Conservation (phyloP, 257 asterid genomes). For the Henckelia pumila region DNA sequence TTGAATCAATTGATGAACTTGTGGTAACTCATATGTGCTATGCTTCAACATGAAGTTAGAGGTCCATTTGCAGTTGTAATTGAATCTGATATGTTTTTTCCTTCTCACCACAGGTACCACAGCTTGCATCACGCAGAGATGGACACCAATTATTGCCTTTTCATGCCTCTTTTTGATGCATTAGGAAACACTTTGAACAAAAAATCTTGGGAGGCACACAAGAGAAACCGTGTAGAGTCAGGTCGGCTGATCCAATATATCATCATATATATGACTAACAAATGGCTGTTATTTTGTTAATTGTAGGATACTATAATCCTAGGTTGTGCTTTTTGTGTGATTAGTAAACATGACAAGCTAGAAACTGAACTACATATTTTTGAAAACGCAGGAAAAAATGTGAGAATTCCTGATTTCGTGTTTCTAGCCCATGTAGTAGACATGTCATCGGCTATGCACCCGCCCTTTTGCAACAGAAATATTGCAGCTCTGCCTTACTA, state of each 20-base stretch:
- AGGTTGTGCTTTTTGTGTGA: not conserved
- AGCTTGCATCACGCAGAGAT: conserved; percentile 62
- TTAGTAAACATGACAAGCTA: not conserved
- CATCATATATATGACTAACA: not conserved
- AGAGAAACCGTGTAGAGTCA: conserved; percentile 43
- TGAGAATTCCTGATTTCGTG: conserved; percentile 77
- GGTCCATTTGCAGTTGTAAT: not conserved
- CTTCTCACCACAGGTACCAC: conserved; percentile 58
- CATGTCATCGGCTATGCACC: conserved; percentile 75
- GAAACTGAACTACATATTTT: not conserved
- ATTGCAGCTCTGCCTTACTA: conserved; percentile 53
- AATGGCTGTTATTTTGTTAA: not conserved
- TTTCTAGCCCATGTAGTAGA: conserved; percentile 91
- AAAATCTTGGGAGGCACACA: conserved; percentile 74
- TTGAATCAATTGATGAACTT: not conserved
- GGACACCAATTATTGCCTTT: conserved; percentile 72
- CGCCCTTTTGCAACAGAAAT: conserved; percentile 51
- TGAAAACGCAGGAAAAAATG: conserved; percentile 51
- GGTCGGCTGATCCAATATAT: conserved; percentile 34
- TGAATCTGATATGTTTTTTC: not conserved
- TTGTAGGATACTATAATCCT: no score
- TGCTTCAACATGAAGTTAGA: not conserved
- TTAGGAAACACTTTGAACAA: conserved; percentile 67
- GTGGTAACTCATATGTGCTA: not conserved
- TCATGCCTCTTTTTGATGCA: conserved; percentile 85